Evolutionary conservation across 2,329 filamentous ascomycete species (phyloP).

Genomic region (Pseudofabraea citricarpa): DNA sequence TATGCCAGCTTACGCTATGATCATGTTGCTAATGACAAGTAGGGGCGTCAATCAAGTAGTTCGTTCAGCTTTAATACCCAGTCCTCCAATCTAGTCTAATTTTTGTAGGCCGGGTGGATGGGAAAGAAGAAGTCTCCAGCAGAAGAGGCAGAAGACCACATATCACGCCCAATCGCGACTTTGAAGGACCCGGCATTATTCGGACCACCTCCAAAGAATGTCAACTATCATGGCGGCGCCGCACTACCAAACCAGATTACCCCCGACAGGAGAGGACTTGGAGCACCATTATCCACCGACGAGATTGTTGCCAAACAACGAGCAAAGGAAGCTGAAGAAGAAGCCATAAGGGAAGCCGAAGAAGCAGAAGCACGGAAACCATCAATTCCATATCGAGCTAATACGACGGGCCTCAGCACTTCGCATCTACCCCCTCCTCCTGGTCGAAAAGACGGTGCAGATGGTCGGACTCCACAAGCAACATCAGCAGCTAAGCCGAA

Average conservation of each 20-base stretch:
- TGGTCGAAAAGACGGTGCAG: slow-evolving; percentile 30
- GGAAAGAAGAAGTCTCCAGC: slow-evolving; percentile 27
- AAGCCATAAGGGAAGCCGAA: slow-evolving; percentile 20
- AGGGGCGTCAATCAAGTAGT: slow-evolving; percentile 27
- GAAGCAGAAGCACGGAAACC: slow-evolving; percentile 24
- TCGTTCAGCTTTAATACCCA: slow-evolving; percentile 5
- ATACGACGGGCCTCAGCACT: slow-evolving; percentile 57
- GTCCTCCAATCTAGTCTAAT: not conserved
- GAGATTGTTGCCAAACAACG: slow-evolving; percentile 27
- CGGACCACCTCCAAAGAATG: slow-evolving; percentile 59
- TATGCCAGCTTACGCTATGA: not conserved
- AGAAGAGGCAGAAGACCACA: slow-evolving; percentile 12
- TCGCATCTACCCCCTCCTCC: slow-evolving; percentile 57
- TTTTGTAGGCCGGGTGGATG: slow-evolving; percentile 23
- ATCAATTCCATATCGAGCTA: slow-evolving; percentile 53
- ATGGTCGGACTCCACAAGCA: slow-evolving; percentile 20
- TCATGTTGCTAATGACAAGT: not conserved
- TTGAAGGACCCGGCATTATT: slow-evolving; percentile 62
- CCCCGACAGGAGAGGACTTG: slow-evolving; percentile 33
- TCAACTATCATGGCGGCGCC: slow-evolving; percentile 25
- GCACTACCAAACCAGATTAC: slow-evolving; percentile 23
- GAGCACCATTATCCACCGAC: slow-evolving; percentile 37
- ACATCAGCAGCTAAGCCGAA: slow-evolving; percentile 18
- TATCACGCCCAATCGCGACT: slow-evolving; percentile 47
- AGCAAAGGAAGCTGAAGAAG: slow-evolving; percentile 19